Evolutionary conservation across 176 grass and related monocot genomes (phyloP), one percentile per base, ranked within the genome.

Genomic region (Avena eriantha): DNA sequence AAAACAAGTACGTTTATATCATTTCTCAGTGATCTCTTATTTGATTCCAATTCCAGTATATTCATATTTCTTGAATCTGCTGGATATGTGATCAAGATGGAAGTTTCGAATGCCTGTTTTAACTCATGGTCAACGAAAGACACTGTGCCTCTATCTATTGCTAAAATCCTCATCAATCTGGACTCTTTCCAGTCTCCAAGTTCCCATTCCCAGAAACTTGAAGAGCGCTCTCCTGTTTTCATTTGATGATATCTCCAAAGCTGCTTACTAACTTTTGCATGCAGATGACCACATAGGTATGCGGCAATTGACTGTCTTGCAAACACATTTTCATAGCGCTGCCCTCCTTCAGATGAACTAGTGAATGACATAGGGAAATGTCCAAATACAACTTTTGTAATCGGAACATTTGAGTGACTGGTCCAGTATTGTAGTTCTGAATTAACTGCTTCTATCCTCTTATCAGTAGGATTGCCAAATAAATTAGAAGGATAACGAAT

Each of bases 191-290:
- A 98, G 84, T 98, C 93, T 77, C 95, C 95, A 71, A 98, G 79
- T 90, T 95, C 96, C 96, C 96, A 98, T 61, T 94, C 96, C 96
- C 96, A 98, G 88, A 95, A 98, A 87, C 69, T 87, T 76, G 73
- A 76, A 45, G 83, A 88, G 3, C 4, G 33, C 75, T 81, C 86
- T 81, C 83, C 66, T 69, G 73, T 36, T 88, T 36, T 86, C 33
- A 93, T 80, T 45, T 85, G 64, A 94, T 98, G 93, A 51, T 89
- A 83, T 58, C 93, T 87, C 93, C 91, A 90, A 78, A 98, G 92
- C 77, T 92, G 75, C 58, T 87, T 90, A 70, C 93, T 92, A 53
- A 94, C 23, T 71, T 89, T 91, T 61, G 88, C 91, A 92, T 98
- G 96, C 49, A 98, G 81, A 77, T 95, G 96, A 34, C 93, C 93